phyloP scores from a whole-genome alignment of 108 stramenopile species.

The Nitzschia sp. region DNA sequence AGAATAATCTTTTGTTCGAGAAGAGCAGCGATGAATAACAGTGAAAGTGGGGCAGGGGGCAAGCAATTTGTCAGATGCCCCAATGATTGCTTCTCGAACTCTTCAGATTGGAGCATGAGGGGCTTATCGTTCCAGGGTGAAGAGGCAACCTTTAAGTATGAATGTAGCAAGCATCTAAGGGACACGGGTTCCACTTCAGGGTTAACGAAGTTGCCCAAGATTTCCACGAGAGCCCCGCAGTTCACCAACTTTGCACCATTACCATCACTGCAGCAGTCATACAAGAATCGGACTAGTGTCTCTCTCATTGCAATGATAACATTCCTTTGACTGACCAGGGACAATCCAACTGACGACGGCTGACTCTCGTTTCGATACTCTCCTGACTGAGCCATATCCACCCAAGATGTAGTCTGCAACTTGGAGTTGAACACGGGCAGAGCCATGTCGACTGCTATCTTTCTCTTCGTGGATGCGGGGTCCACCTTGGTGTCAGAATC shows the following conservation, averaged over 20 bases:
- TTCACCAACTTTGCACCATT: constrained; percentile 13
- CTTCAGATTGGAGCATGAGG: constrained; percentile 43
- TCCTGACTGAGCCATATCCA: constrained; percentile 26
- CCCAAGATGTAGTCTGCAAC: constrained; percentile 47
- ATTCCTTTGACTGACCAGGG: constrained; percentile 66
- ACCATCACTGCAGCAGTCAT: constrained; percentile 26
- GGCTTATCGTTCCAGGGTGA: constrained; percentile 66
- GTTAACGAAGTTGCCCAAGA: constrained; percentile 59
- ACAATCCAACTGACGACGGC: constrained; percentile 55
- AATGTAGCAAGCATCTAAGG: constrained; percentile 53
- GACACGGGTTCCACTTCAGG: constrained; percentile 48
- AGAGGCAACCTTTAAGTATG: constrained; percentile 45
- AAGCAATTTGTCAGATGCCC: constrained; percentile 59
- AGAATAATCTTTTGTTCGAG: constrained; percentile 86
- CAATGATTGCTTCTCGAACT: constrained; percentile 48
- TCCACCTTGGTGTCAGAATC: not conserved
- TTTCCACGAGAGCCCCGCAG: constrained; percentile 60
- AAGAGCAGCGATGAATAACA: constrained; percentile 67
- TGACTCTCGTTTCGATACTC: constrained; percentile 20
- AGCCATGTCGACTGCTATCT: constrained; percentile 43
- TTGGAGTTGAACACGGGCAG: constrained; percentile 51
- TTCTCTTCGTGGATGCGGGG: constrained; percentile 8
- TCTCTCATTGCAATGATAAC: constrained; percentile 66
- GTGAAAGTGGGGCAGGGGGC: constrained; percentile 73
- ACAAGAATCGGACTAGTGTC: constrained; percentile 55